Percentiles rank a stretch among this genome's conserved stretches.
Evolutionary conservation across 23 red algal genomes (phyloP).

Genomic region (Pyropia haitanensis): DNA sequence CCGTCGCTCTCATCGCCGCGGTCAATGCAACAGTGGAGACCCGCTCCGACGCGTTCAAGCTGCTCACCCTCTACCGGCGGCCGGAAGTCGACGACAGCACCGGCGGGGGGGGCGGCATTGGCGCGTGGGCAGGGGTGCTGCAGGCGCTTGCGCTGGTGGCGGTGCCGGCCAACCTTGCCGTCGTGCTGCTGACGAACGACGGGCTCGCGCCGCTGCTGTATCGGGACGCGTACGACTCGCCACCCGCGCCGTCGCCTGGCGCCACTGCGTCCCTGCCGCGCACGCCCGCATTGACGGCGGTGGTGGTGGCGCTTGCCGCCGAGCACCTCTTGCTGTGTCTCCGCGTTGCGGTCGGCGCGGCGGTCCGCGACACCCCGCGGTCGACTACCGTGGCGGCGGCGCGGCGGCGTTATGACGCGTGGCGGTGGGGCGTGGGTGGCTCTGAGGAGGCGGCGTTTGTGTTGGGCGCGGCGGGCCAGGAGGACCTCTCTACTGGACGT

Average conservation of each 20-base stretch:
- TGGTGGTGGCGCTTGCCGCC: constrained; percentile 28
- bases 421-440: constrained; percentile 31
- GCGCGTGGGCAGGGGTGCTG: constrained; percentile 29
- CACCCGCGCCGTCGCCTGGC: constrained; percentile 4
- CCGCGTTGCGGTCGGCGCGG: constrained; percentile 16
- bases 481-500: not conserved
- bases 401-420: constrained; percentile 34
- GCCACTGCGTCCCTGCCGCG: no score
- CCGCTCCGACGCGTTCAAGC: constrained; percentile 55
- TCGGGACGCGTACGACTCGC: constrained; percentile 24
- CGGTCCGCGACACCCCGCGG: constrained; percentile 32
- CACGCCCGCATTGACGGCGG: not conserved
- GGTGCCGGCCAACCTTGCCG: constrained; percentile 27
- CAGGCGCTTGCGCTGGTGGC: constrained; percentile 31
- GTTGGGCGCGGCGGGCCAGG: not conserved
- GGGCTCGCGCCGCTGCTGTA: constrained; percentile 15
- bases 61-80: constrained; percentile 33
- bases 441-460: constrained; percentile 13
- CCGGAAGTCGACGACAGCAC: constrained; percentile 24
- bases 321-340: constrained; percentile 40
- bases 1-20: constrained; percentile 38
- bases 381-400: constrained; percentile 24
- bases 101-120: constrained; percentile 24
- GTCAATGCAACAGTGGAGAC: constrained; percentile 49
- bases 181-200: constrained; percentile 39